Evolutionary conservation across 306 rosid species (phyloP).

Genomic region (Vigna radiata): DNA sequence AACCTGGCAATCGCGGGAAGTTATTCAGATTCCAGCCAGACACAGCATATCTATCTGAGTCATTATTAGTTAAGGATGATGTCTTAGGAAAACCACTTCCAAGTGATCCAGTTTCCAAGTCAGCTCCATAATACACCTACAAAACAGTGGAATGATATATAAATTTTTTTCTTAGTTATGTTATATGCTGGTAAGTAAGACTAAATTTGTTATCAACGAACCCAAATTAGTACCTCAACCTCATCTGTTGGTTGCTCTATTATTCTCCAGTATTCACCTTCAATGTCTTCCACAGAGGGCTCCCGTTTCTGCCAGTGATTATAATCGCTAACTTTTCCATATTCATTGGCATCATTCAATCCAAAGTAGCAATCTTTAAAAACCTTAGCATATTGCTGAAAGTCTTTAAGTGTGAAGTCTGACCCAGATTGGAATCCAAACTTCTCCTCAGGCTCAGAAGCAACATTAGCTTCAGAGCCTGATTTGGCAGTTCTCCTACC

Average conservation of each 20-base stretch:
- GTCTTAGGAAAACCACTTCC: slow-evolving; percentile 91
- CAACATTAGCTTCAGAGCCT: slow-evolving; percentile 59
- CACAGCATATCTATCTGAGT: slow-evolving; percentile 52
- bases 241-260: slow-evolving; percentile 81
- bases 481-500: slow-evolving; percentile 49
- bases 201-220: slow-evolving; percentile 24
- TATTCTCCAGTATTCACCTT: slow-evolving; percentile 98
- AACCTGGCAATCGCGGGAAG: slow-evolving; percentile 83
- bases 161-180: slow-evolving; percentile 30
- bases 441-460: slow-evolving; percentile 63
- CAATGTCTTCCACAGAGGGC: slow-evolving; percentile 75
- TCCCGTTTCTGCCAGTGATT: slow-evolving; percentile 49
- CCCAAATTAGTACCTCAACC: slow-evolving; percentile 75
- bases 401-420: slow-evolving; percentile 71
- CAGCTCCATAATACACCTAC: slow-evolving; percentile 95
- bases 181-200: not conserved
- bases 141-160: slow-evolving; percentile 38
- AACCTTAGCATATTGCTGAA: slow-evolving; percentile 59
- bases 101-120: slow-evolving; percentile 77
- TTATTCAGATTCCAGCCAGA: slow-evolving; percentile 98
- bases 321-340: slow-evolving; percentile 42
- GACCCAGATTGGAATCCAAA: slow-evolving; percentile 92
- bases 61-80: slow-evolving; percentile 50
- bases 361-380: slow-evolving; percentile 78
- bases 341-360: slow-evolving; percentile 47